Evolutionary conservation across 768 basidiomycete genomes (phyloP).

Genomic region (Naganishia vishniacii): DNA sequence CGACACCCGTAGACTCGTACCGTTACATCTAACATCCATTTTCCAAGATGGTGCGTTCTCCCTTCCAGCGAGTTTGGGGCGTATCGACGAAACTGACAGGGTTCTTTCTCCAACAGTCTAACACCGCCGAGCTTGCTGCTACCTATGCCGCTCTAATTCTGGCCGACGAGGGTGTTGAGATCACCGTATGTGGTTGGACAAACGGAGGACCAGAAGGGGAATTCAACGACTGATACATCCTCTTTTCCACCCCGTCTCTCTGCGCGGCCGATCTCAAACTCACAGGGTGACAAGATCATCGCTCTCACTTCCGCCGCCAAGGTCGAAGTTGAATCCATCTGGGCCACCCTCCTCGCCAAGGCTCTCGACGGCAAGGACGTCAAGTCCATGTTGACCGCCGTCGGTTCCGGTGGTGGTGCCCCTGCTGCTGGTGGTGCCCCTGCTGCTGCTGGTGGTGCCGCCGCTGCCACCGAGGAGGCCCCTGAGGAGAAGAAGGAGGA

Average conservation of each 20-base stretch:
- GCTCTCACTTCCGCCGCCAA: conserved; percentile 76
- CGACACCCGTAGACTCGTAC: conserved; percentile 30
- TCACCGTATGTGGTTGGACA: conserved; percentile 65
- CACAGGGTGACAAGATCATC: conserved; percentile 81
- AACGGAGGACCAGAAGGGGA: not conserved
- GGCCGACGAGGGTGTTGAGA: conserved; percentile 93
- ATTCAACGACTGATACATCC: not conserved
- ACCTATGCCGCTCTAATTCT: conserved; percentile 98
- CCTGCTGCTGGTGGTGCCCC: conserved; percentile 61
- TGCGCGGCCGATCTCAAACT: not conserved
- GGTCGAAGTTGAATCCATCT: conserved; percentile 89
- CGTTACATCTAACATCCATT: conserved; percentile 22
- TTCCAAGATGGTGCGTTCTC: conserved; percentile 26
- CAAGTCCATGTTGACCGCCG: conserved; percentile 89
- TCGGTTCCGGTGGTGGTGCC: conserved; percentile 84
- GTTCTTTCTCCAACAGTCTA: conserved; percentile 18
- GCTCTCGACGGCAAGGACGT: conserved; percentile 97
- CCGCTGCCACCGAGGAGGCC: conserved; percentile 56
- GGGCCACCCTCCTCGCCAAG: conserved; percentile 94
- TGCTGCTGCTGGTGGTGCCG: conserved; percentile 58
- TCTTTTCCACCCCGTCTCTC: not conserved
- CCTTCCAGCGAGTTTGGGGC: not conserved
- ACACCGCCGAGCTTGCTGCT: conserved; percentile 71
- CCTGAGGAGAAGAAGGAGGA: conserved; percentile 62
- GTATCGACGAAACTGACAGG: not conserved